Base-by-base conservation (phyloP, 2,329 filamentous ascomycete species). In the Lachnellula hyalina region DNA sequence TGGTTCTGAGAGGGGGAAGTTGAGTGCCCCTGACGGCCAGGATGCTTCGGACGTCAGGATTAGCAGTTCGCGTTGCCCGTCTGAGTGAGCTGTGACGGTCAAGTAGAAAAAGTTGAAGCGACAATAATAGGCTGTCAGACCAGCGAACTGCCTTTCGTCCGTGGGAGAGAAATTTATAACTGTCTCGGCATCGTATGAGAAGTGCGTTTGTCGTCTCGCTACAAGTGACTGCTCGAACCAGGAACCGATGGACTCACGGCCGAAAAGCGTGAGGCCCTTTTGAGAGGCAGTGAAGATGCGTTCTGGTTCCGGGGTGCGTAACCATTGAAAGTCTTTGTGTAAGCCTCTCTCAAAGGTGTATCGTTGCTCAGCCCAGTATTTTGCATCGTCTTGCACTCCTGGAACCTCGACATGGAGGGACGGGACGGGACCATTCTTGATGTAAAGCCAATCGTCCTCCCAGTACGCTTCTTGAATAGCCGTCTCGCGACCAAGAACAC, bases 31-130 rank as follows among this genome's bases (percentile, higher is more conserved):
- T 4, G 77, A 71, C 0, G 82, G 82, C 69, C 72, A 84, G 0
- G 80, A 83, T 0, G 71, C 76, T 61, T 85, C 79, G 0, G 81
- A 84, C 19, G 72, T 74, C 64, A 82, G 67, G 53, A 85, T 75
- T 15, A 82, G 74, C 7, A 85, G 71, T 66, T 85, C 82, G 9
- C 82, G 75, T 57, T 78, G 71, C 0, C 81, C 81, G 52, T 82
- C 76, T 0, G 76, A 70, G 61, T 81, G 70, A 0, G 81, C 81
- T 2, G 81, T 81, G 2, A 85, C 78, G 0, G 79, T 75, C 5
- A 85, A 72, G 61, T 85, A 85, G 71, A 83, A 85, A 68, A 84
- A 85, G 68, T 85, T 85, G 70, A 74, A 85, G 3, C 82, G 79
- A 63, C 77, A 81, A 70, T 85, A 85, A 67, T 85, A 85, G 0